Base-by-base conservation (phyloP, 2,329 filamentous ascomycete species). In the Ilyonectria robusta region DNA sequence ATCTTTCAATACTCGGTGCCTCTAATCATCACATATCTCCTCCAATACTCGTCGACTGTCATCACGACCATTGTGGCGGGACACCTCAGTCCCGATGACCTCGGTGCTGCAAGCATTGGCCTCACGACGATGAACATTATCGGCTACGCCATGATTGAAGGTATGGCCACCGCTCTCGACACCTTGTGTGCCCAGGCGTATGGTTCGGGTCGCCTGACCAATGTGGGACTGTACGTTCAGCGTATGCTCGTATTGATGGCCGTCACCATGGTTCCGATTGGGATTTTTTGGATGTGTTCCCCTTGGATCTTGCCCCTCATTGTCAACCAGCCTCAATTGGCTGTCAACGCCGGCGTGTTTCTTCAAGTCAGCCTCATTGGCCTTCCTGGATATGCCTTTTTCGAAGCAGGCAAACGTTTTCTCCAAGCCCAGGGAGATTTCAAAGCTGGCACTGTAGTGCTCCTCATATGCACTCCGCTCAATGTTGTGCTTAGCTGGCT, bases 401-500 rank as follows among this genome's bases (percentile, higher is more conserved):
- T 88, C 44, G 87, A 88, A 69, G 84, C 85, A 0, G 79, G 84
- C 1, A 88, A 88, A 72, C 80, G 86, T 0, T 88, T 87, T 67
- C 80, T 87, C 3, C 86, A 88, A 72, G 85, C 86, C 0, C 86
- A 88, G 67, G 86, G 87, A 1, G 79, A 86, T 35, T 88, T 88
- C 77, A 83, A 83, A 37, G 84, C 83, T 1, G 84, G 82, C 15
- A 81, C 87, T 69, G 78, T 81, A 13, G 81, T 86, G n/a, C 78
- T 88, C 13, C 54, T 87, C 3, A 70, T 87, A 31, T 84, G 84
- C 50, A 82, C 84, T 0, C 85, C 85, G 0, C 66, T 85, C 15
- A 87, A 87, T 66, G 82, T 83, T 17, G 61, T 83, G 1, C 77
- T 87, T 19, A 86, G 84, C 73, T 88, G 85, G 79, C 59, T 85